These are phyloP conservation scores for Tylopilus cervinicoccineus DNA, from an alignment of 768 basidiomycete genomes.

Conservation along the genomic window DNA sequence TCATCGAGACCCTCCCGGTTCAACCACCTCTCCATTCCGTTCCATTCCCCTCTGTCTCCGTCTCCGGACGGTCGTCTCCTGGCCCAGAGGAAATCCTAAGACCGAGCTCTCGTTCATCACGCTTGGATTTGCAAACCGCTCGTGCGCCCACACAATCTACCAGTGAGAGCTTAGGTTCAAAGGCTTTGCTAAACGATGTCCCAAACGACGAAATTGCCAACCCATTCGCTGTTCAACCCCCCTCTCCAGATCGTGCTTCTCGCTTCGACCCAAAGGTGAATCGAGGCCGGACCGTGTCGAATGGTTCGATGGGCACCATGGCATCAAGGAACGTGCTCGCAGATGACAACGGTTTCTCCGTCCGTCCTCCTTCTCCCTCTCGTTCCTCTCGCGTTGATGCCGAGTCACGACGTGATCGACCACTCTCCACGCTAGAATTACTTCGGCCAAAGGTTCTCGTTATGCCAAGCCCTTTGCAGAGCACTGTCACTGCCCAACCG, in stretches of 20 bases:
- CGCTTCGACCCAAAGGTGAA: slow-evolving; percentile 42
- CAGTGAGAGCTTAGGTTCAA: slow-evolving; percentile 49
- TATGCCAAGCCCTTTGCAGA: slow-evolving; percentile 87
- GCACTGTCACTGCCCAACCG: slow-evolving; percentile 32
- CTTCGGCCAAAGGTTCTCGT: slow-evolving; percentile 89
- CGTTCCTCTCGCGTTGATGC: slow-evolving; percentile 59
- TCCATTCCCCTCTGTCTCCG: slow-evolving; percentile 61
- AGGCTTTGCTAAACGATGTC: slow-evolving; percentile 37
- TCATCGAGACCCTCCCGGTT: slow-evolving; percentile 41
- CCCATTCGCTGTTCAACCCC: slow-evolving; percentile 33
- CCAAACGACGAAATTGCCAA: slow-evolving; percentile 33
- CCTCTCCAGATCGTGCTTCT: slow-evolving; percentile 38
- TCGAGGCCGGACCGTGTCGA: slow-evolving; percentile 39
- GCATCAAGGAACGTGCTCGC: slow-evolving; percentile 32
- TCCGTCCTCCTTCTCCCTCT: slow-evolving; percentile 58
- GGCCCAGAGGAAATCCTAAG: slow-evolving; percentile 37
- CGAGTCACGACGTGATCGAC: slow-evolving; percentile 44
- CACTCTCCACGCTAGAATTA: slow-evolving; percentile 71
- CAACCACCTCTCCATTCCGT: slow-evolving; percentile 45
- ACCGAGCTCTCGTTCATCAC: slow-evolving; percentile 32
- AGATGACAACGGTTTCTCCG: slow-evolving; percentile 62
- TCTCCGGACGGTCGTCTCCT: slow-evolving; percentile 45
- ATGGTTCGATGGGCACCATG: slow-evolving; percentile 43
- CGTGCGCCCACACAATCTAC: slow-evolving; percentile 50
- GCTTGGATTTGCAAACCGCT: slow-evolving; percentile 27